These are phyloP conservation scores for Pseudogymnoascus sp. DNA, from an alignment of 2,329 filamentous ascomycete genomes.

Conservation along the genomic window DNA sequence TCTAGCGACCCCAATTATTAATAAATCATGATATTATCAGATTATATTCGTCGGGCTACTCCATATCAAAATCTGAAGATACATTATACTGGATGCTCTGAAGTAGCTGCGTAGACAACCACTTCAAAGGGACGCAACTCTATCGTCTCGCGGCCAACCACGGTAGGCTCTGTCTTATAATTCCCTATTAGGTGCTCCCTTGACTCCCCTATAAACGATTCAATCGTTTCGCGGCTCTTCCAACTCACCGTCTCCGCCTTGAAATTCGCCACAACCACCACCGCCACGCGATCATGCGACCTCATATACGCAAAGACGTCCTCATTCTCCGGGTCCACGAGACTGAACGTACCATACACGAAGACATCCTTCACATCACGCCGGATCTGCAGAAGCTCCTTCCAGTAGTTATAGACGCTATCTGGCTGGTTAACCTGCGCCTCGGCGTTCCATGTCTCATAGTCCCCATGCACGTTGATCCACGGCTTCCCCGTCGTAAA, in stretches of 20 bases:
- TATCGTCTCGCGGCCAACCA: slow-evolving; percentile 4
- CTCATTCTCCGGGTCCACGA: slow-evolving; percentile 44
- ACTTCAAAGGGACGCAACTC: slow-evolving; percentile 19
- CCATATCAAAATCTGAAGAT: background rate
- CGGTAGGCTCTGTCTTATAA: slow-evolving; percentile 11
- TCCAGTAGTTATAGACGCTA: slow-evolving; percentile 57
- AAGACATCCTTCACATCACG: slow-evolving; percentile 56
- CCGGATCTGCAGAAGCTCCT: slow-evolving; percentile 49
- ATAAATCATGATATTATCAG: background rate
- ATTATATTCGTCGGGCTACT: background rate
- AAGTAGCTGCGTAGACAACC: slow-evolving; percentile 13
- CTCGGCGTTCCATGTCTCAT: slow-evolving; percentile 54
- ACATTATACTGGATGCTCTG: background rate
- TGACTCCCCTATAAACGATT: slow-evolving; percentile 6
- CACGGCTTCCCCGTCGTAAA: slow-evolving; percentile 59
- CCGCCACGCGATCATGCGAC: slow-evolving; percentile 11
- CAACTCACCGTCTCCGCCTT: slow-evolving; percentile 16
- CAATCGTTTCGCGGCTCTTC: slow-evolving; percentile 12
- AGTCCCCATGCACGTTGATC: slow-evolving; percentile 64
- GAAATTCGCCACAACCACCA: slow-evolving; percentile 20
- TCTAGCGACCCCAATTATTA: background rate
- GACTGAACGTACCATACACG: slow-evolving; percentile 58
- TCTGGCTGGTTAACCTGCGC: slow-evolving; percentile 40
- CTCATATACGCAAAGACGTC: slow-evolving; percentile 51
- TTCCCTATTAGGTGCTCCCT: slow-evolving; percentile 15